Conservation (phyloP, 257 asterid genomes). For the Penstemon davidsonii region DNA sequence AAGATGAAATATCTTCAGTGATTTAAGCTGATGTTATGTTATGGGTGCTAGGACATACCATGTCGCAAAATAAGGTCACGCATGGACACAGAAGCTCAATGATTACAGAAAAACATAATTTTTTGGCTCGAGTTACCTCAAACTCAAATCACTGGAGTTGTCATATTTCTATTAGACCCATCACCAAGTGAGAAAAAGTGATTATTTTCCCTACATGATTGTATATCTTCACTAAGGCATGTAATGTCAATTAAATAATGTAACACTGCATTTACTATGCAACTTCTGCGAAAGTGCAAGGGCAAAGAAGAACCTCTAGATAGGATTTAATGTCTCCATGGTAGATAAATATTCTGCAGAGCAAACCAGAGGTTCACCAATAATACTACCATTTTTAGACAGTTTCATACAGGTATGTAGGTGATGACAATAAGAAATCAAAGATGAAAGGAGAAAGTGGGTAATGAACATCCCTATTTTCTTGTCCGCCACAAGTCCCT, state of each 20-base stretch:
- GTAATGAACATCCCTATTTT: not conserved
- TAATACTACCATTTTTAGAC: not conserved
- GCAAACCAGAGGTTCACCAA: not conserved
- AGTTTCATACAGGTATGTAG: not conserved
- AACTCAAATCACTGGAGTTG: conserved; percentile 5
- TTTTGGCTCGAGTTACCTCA: conserved; percentile 18
- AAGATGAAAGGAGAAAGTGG: not conserved
- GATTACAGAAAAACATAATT: not conserved
- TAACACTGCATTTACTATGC: not conserved
- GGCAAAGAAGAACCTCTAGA: not conserved
- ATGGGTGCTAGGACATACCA: conserved; percentile 12
- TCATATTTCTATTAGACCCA: not conserved
- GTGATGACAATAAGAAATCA: not conserved
- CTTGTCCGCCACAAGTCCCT: not conserved
- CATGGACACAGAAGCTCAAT: not conserved
- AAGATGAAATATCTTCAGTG: not conserved
- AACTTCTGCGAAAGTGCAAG: not conserved
- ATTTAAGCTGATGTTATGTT: not conserved
- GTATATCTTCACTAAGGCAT: not conserved
- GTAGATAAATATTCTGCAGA: not conserved
- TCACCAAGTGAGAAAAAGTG: not conserved
- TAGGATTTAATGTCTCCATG: not conserved
- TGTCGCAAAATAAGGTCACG: conserved; percentile 12
- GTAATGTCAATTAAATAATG: not conserved
- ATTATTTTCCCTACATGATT: not conserved